Percentiles rank a stretch among this genome's conserved stretches.
These are phyloP conservation scores for Fragosphaeria purpurea DNA, from an alignment of 2,329 filamentous ascomycete species.

Conservation along the genomic window DNA sequence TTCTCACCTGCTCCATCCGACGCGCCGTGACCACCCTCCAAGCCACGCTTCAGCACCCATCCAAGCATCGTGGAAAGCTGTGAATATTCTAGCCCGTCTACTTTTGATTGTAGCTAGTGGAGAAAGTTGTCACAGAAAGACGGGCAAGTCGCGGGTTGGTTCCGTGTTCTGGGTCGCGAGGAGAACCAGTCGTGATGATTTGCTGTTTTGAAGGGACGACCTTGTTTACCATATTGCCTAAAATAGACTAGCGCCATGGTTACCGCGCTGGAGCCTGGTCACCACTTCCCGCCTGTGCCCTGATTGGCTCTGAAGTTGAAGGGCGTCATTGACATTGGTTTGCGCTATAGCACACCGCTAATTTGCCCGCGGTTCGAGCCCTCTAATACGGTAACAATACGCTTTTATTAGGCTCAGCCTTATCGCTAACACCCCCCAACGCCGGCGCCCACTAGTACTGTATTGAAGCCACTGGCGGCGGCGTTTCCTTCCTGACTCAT, in stretches of 20 bases:
- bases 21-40: slow-evolving; percentile 18
- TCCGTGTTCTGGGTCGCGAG: too few species aligned
- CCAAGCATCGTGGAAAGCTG: slow-evolving; percentile 37
- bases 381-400: neutral
- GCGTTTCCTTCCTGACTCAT: slow-evolving; percentile 4
- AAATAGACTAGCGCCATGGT: slow-evolving; percentile 12
- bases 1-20: slow-evolving; percentile 12
- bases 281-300: too few species aligned
- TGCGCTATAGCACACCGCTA: neutral
- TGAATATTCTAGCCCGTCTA: neutral
- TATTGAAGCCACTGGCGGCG: too few species aligned
- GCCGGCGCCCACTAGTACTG: too few species aligned
- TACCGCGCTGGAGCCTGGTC: too few species aligned
- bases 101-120: neutral
- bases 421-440: neutral
- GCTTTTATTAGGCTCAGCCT: slow-evolving; percentile 5
- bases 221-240: slow-evolving; percentile 19
- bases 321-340: too few species aligned
- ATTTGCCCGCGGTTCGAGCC: too few species aligned
- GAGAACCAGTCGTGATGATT: neutral
- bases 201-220: neutral
- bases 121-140: neutral
- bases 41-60: slow-evolving; percentile 45
- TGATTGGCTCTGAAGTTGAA: too few species aligned
- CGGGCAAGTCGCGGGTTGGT: neutral